Conservation (phyloP, 1,139 yeast genomes). For the Dujonia santamariae region DNA sequence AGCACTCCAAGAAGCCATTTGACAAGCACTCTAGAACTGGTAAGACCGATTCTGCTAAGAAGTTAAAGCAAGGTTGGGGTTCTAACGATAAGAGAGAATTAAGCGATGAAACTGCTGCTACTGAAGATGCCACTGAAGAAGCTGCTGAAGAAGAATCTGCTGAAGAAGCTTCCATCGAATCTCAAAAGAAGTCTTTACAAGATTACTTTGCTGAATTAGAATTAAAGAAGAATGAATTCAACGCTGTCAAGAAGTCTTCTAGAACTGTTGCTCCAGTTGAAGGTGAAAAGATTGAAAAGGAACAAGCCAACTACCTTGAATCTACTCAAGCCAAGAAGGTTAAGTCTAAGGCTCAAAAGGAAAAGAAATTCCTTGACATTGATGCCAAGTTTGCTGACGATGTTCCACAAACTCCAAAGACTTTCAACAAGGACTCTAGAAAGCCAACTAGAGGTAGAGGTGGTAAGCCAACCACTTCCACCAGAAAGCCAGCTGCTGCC, state of each 20-base stretch:
- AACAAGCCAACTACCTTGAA: slow-evolving; percentile 52
- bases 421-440: slow-evolving; percentile 13
- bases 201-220: slow-evolving; percentile 69
- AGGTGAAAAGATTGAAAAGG: slow-evolving; percentile 60
- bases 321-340: slow-evolving; percentile 58
- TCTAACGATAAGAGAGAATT: slow-evolving; percentile 64
- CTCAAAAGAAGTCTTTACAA: slow-evolving; percentile 57
- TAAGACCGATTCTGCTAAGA: slow-evolving; percentile 82
- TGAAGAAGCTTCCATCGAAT: slow-evolving; percentile 37
- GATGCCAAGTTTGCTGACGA: slow-evolving; percentile 64
- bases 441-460: slow-evolving; percentile 16
- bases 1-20: slow-evolving; percentile 60
- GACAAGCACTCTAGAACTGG: slow-evolving; percentile 87
- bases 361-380: slow-evolving; percentile 66
- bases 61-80: slow-evolving; percentile 79
- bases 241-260: slow-evolving; percentile 42
- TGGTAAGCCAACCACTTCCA: slow-evolving; percentile 20
- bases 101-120: slow-evolving; percentile 65
- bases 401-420: slow-evolving; percentile 17
- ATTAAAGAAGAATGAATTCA: slow-evolving; percentile 46
- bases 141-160: slow-evolving; percentile 37
- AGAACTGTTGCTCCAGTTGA: slow-evolving; percentile 58
- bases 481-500: slow-evolving; percentile 13
- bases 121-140: slow-evolving; percentile 55
- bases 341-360: slow-evolving; percentile 63